These are phyloP conservation scores for Wakefieldia striispora DNA, from an alignment of 768 basidiomycete genomes.

Conservation along the genomic window DNA sequence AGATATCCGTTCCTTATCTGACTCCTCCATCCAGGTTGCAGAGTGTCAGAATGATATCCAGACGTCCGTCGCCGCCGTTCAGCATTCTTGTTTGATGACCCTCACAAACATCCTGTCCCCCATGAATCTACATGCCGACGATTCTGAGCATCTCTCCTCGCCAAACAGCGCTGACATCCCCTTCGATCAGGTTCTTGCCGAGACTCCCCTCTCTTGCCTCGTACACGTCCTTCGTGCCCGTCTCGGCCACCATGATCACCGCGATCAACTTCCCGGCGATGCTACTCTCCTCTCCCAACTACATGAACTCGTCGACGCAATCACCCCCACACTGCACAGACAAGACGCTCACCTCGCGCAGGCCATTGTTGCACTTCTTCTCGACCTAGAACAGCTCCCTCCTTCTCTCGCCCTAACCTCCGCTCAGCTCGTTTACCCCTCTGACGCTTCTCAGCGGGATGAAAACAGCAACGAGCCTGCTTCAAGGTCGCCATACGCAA, in stretches of 20 bases:
- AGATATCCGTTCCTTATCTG: not conserved
- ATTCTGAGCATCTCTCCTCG: conserved; percentile 61
- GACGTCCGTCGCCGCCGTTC: conserved; percentile 71
- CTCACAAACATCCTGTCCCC: conserved; percentile 65
- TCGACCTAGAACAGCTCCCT: conserved; percentile 66
- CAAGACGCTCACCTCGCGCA: conserved; percentile 63
- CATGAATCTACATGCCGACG: conserved; percentile 42
- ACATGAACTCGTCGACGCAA: conserved; percentile 47
- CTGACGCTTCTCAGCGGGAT: conserved; percentile 5
- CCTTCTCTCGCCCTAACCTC: conserved; percentile 18
- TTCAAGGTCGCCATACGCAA: conserved; percentile 31
- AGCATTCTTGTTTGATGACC: conserved; percentile 72
- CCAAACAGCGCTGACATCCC: conserved; percentile 27
- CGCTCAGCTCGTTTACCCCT: conserved; percentile 12
- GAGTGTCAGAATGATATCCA: conserved; percentile 53
- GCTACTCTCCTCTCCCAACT: conserved; percentile 60
- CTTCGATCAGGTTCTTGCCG: conserved; percentile 12
- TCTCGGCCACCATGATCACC: conserved; percentile 2
- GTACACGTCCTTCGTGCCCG: conserved; percentile 18
- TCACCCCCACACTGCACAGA: conserved; percentile 42
- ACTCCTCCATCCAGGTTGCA: conserved; percentile 2
- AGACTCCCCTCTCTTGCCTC: conserved; percentile 19
- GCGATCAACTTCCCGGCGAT: conserved; percentile 41
- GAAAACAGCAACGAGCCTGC: not conserved
- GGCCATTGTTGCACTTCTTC: conserved; percentile 65